Evolutionary conservation across 139 green algal genomes (phyloP), one percentile per base, ranked within the genome.

Genomic region (Asterochloris sp.): DNA sequence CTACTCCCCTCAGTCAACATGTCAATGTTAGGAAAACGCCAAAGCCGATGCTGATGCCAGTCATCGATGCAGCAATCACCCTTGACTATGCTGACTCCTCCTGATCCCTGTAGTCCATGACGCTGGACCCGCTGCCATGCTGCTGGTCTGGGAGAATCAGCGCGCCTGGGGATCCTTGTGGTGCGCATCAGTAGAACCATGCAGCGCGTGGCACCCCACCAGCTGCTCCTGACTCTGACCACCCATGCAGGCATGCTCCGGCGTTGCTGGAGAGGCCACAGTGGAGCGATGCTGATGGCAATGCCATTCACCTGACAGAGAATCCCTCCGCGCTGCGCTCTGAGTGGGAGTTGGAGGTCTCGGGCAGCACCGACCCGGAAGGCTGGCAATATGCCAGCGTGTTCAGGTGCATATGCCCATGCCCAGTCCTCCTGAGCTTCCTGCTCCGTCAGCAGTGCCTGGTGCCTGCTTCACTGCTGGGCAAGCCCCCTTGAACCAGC

Each of bases 351-450:
- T 12, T 83, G 16, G 83, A 81, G 9, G 80, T 88, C 12, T 80
- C 29, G 0, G 24, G 69, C 15, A 84, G 75, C 67, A 91, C 89
- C 0, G 87, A 91, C 24, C 19, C 75, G 0, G 78, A 92, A 26
- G 89, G 89, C 62, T 92, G 85, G 83, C 78, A 86, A 38, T 91
- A 92, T 75, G 89, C 68, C 47, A 89, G 83, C 47, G 87, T 92
- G 11, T 91, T 92, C 80, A 90, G 87, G 84, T 88, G 79, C 66
- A 54, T 10, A 54, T 2, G 38, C 38, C 38, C 38, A 54, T 54
- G 38, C 38, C 38, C 38, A 54, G 38, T 54, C 38, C 2, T 54
- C 38, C 38, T 54, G 38, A 54, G 38, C 38, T 6, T n/a, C 78
- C 62, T 12, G 23, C 74, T 75, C 16, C 14, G 21, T 21, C 21